Conservation (phyloP, 2,329 filamentous ascomycete genomes). For the Pestalotiopsis sp. region DNA sequence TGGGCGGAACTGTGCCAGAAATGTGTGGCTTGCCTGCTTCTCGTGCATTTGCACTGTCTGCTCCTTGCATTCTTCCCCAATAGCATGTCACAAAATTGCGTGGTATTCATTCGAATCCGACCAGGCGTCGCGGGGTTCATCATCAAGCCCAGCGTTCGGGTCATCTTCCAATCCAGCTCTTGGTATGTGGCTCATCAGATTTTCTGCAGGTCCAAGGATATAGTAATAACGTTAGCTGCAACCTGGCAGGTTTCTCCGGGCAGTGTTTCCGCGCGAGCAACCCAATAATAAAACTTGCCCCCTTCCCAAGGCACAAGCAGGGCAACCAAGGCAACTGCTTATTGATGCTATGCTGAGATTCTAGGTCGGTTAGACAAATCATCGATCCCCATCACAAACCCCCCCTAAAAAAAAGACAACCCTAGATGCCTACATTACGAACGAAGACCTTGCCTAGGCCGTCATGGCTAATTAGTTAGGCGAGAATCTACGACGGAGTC, state of each 20-base stretch:
- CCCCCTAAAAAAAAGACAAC: too few species aligned
- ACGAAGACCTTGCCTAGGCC: neutral
- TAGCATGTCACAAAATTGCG: neutral
- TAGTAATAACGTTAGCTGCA: constrained; percentile 2
- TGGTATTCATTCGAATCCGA: neutral
- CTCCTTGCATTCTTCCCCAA: neutral
- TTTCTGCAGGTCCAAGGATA: constrained; percentile 12
- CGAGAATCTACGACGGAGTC: constrained; percentile 5
- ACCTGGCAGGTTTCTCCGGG: constrained; percentile 9
- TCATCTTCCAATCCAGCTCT: neutral
- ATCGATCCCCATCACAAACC: too few species aligned
- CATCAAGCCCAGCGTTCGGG: neutral
- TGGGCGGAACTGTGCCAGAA: neutral
- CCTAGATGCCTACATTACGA: too few species aligned
- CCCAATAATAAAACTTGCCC: neutral
- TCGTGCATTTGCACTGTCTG: constrained; percentile 5
- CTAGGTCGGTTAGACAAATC: too few species aligned
- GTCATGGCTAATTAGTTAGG: constrained; percentile 1
- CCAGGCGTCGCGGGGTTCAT: constrained; percentile 3
- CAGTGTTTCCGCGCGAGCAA: constrained; percentile 11
- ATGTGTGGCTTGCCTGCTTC: neutral
- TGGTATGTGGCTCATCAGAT: constrained; percentile 10
- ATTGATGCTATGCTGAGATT: too few species aligned
- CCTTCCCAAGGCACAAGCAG: neutral
- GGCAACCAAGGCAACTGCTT: neutral